Percentiles rank a stretch among this genome's conserved stretches.
Conservation (phyloP, 164 flowering plant genomes). For the Santalum album region DNA sequence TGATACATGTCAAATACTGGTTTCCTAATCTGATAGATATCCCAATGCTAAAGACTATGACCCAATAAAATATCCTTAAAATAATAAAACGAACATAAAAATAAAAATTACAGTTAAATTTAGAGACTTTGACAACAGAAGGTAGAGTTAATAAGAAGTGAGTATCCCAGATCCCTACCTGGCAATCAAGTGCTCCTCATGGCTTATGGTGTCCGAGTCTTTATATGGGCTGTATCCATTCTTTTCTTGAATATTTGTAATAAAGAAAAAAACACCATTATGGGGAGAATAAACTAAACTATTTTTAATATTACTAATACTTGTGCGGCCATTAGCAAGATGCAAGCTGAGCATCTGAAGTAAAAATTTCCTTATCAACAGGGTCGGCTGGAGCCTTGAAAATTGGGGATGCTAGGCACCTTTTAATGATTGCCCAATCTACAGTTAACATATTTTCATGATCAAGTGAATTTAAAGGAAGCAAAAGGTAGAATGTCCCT, state of each 20-base stretch:
- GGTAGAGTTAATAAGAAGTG: too few relatives aligned
- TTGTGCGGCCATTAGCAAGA: constrained; percentile 46
- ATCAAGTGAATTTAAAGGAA: constrained; percentile 44
- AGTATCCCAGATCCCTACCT: constrained; percentile 36
- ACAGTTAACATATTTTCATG: constrained; percentile 22
- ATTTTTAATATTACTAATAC: constrained; percentile 38
- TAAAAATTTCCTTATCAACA: constrained; percentile 9
- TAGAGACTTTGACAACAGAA: too few relatives aligned
- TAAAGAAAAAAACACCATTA: constrained; percentile 50
- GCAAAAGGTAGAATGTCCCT: constrained; percentile 67
- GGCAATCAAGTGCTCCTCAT: constrained; percentile 36
- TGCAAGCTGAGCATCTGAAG: constrained; percentile 21
- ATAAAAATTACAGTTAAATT: too few relatives aligned
- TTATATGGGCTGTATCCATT: constrained; percentile 43
- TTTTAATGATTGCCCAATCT: constrained; percentile 59
- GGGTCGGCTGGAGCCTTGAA: constrained; percentile 28
- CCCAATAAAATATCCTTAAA: too few relatives aligned
- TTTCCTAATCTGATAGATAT: too few relatives aligned
- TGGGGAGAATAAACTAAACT: constrained; percentile 71
- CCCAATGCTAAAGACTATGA: too few relatives aligned
- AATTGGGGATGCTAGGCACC: constrained; percentile 76
- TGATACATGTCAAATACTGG: too few relatives aligned
- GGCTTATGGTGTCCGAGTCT: constrained; percentile 22
- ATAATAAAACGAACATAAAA: too few relatives aligned
- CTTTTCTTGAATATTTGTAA: constrained; percentile 31